phyloP scores from a whole-genome alignment of 1,284 basidiomycete species.

The Cutaneotrichosporon cavernicola region DNA sequence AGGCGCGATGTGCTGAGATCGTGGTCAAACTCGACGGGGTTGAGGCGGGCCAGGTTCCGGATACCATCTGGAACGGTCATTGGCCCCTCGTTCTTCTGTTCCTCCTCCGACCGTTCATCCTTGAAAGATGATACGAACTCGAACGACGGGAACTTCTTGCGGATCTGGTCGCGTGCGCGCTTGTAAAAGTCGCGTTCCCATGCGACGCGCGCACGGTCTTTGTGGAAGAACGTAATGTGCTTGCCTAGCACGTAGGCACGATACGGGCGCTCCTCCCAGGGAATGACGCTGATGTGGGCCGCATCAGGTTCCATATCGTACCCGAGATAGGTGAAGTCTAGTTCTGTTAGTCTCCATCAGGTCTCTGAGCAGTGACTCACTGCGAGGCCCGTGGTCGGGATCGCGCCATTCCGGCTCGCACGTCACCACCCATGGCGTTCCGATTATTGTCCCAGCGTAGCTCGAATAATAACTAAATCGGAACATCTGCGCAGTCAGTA shows the following conservation, averaged over 20 bases:
- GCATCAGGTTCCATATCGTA: constrained; percentile 18
- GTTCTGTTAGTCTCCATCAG: no score
- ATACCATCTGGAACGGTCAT: constrained; percentile 22
- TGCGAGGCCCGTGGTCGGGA: neutral
- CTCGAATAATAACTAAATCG: constrained; percentile 23
- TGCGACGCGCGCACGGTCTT: constrained; percentile 12
- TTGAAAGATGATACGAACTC: constrained; percentile 27
- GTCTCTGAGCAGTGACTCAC: neutral
- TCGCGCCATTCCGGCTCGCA: no score
- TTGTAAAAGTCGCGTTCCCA: constrained; percentile 14
- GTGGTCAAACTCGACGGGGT: constrained; percentile 20
- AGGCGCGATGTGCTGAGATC: constrained; percentile 15
- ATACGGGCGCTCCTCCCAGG: constrained; percentile 18
- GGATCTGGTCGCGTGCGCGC: constrained; percentile 24
- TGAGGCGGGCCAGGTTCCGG: constrained; percentile 24
- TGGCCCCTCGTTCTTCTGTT: constrained; percentile 5
- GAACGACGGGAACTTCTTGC: constrained; percentile 27
- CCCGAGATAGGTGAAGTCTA: constrained; percentile 1
- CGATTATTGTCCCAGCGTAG: constrained; percentile 4
- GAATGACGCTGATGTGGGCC: neutral
- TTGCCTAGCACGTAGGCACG: constrained; percentile 31
- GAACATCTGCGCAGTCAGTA: constrained; percentile 4
- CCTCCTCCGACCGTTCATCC: constrained; percentile 17
- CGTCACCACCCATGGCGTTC: no score
- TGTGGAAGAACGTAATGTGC: constrained; percentile 23